Conservation (phyloP, 2,329 filamentous ascomycete genomes). For the Penicillium occitanis region DNA sequence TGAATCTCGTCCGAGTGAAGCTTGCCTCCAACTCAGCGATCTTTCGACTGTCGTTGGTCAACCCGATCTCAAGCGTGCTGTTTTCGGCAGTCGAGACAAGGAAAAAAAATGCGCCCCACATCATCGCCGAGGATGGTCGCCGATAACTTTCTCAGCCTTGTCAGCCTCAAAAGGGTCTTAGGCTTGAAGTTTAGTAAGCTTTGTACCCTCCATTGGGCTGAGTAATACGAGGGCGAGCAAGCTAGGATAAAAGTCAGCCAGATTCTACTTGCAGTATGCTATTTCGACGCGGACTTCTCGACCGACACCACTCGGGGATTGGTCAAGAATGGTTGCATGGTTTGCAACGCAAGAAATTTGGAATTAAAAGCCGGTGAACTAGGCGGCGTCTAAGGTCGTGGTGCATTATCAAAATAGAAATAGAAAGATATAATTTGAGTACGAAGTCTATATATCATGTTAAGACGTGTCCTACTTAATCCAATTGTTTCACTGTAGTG, state of each 20-base stretch:
- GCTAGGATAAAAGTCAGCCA: neutral
- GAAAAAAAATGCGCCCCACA: neutral
- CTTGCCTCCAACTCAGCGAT: neutral
- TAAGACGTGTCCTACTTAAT: neutral
- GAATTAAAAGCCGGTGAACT: neutral
- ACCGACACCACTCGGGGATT: neutral
- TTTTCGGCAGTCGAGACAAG: neutral
- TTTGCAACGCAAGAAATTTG: neutral
- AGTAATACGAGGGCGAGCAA: neutral
- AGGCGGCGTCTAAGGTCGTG: neutral
- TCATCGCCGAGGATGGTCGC: slow-evolving; percentile 2
- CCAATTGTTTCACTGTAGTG: too few relatives aligned
- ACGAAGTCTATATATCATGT: neutral
- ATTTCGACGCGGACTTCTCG: neutral
- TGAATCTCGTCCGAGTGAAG: neutral
- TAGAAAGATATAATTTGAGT: neutral
- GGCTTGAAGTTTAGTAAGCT: neutral
- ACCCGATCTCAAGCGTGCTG: too few relatives aligned
- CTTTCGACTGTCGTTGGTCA: neutral
- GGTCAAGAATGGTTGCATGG: neutral
- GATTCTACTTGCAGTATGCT: neutral
- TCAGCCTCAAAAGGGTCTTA: neutral
- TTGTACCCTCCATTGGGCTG: neutral
- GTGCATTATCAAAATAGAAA: neutral
- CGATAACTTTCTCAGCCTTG: neutral